Percentiles rank a stretch among this genome's conserved stretches.
Evolutionary conservation across 2,329 filamentous ascomycete species (phyloP).

Genomic region (Neurospora sp.): DNA sequence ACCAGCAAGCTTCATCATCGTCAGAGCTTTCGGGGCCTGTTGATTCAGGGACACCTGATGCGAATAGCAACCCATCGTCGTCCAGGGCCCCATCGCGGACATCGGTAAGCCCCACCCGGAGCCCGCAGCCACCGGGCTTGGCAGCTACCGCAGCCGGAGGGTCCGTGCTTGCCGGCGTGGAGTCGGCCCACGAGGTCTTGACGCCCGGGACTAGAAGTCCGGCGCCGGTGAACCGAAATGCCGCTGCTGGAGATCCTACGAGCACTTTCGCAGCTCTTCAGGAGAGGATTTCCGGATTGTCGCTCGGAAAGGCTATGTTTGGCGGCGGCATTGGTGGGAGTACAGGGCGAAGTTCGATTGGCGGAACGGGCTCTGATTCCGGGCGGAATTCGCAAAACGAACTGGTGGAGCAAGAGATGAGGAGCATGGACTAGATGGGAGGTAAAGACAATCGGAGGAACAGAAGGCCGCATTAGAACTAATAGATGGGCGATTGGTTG

Average conservation of each 20-base stretch:
- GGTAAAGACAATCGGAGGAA: background rate
- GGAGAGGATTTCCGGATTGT: slow-evolving; percentile 38
- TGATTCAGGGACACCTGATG: background rate
- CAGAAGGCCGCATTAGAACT: background rate
- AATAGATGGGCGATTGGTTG: background rate
- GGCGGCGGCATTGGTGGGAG: slow-evolving; percentile 7
- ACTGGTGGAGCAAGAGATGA: slow-evolving; percentile 16
- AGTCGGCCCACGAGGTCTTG: slow-evolving; percentile 44
- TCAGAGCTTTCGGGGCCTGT: slow-evolving; percentile 10
- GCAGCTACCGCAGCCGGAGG: slow-evolving; percentile 29
- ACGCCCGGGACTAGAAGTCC: slow-evolving; percentile 28
- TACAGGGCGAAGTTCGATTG: slow-evolving; percentile 4
- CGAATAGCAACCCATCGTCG: background rate
- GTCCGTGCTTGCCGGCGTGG: slow-evolving; percentile 49
- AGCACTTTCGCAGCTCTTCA: slow-evolving; percentile 36
- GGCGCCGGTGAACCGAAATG: slow-evolving; percentile 32
- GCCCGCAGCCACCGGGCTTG: slow-evolving; percentile 29
- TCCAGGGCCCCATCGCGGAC: slow-evolving; percentile 5
- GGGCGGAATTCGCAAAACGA: slow-evolving; percentile 3
- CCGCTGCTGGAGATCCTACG: slow-evolving; percentile 32
- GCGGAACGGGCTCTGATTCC: slow-evolving; percentile 3
- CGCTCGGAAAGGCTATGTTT: slow-evolving; percentile 34
- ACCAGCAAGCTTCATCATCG: slow-evolving; percentile 15
- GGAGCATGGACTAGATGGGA: slow-evolving; percentile 13
- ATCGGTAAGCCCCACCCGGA: slow-evolving; percentile 16